Base-by-base conservation (phyloP, 441 rosid species). In the Arabidopsis hybrid region DNA sequence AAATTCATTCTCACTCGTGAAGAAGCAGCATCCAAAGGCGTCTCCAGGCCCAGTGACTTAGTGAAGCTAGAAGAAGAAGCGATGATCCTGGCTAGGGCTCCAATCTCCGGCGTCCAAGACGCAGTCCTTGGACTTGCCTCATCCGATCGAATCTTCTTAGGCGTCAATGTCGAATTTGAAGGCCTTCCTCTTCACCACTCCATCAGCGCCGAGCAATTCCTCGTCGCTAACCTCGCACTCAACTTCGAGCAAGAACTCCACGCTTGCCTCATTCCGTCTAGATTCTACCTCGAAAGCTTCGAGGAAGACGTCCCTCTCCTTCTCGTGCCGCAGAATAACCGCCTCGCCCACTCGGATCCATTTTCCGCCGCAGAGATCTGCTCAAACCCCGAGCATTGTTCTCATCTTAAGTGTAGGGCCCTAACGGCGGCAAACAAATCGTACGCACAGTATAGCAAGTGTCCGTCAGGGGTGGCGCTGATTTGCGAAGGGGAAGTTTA, bases 401-500 rank as follows among this genome's bases (percentile, higher is more conserved):
- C 32, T 4, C 32, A 31, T 31, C 32, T 4, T 4, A 31, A 31
- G 32, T 31, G 32, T 31, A 31, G 32, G 45, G 95, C 91, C 10
- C 58, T 89, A 16, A 85, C 75, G 43, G 95, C 93, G 11, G 97
- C 93, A 2, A 89, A 89, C 38, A 65, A 26, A 51, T 89, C 97
- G 12, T 88, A 85, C 71, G 95, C 93, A 14, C 95, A 93, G 16
- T 89, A 89, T 79, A 89, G 88, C 45, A 57, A 69, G 49, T 86
- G 91, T 78, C 93, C 93, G 16, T 89, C 97, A 9, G 97, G 97
- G 38, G 83, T 84, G 69, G 93, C 91, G 56, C 57, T 91, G 76
- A 55, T 78, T 51, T 57, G 72, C 1, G 84, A 85, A n/a, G 95
- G 91, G 45, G 84, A 65, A 72, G 78, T 91, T 26, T 89, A 83